Evolutionary conservation across 495 filamentous ascomycete genomes (phyloP).

Genomic region (Letharia columbiana): DNA sequence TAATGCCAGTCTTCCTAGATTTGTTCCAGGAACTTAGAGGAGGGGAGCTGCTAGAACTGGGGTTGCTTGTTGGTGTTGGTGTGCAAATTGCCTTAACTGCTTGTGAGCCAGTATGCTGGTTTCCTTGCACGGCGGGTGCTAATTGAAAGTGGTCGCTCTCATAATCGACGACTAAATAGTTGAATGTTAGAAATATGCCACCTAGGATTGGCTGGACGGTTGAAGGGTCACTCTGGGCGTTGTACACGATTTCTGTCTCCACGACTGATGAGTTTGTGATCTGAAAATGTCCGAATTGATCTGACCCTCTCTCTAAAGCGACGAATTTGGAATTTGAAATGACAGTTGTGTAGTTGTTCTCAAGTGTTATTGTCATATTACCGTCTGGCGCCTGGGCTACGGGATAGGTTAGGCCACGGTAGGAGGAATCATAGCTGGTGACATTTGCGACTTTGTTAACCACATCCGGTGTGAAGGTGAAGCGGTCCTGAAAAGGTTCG

Average conservation of each 20-base stretch:
- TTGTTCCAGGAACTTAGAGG: neutral
- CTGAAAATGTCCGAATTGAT: neutral
- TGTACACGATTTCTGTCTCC: constrained; percentile 1
- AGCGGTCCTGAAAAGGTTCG: constrained; percentile 5
- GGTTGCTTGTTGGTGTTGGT: neutral
- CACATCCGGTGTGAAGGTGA: constrained; percentile 12
- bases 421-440: neutral
- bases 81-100: neutral
- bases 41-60: neutral
- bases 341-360: neutral
- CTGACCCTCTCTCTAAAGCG: constrained; percentile 1
- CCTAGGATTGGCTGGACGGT: constrained; percentile 9
- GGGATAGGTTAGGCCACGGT: neutral
- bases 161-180: constrained; percentile 14
- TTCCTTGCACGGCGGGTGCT: constrained; percentile 8
- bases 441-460: constrained; percentile 5
- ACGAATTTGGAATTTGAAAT: neutral
- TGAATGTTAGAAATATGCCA: constrained; percentile 9
- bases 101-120: neutral
- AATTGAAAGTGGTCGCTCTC: constrained; percentile 6
- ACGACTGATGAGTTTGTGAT: constrained; percentile 2
- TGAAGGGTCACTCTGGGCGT: neutral
- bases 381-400: neutral
- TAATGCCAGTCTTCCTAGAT: neutral
- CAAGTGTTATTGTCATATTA: constrained; percentile 1